Evolutionary conservation across 2,329 filamentous ascomycete species (phyloP).

Genomic region (Penicillium rolfsii): DNA sequence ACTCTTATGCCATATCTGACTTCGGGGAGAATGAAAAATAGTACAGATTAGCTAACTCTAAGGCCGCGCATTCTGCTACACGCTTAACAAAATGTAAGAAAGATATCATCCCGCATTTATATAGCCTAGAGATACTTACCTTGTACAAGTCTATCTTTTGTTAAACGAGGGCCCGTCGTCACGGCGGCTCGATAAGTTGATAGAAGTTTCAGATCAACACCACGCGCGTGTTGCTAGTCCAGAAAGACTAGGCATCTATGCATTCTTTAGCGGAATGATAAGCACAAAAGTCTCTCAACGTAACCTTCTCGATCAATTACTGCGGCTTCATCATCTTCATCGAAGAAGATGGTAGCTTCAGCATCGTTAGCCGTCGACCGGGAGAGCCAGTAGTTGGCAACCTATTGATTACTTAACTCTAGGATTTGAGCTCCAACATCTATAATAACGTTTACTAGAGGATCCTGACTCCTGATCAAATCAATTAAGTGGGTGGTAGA

Average conservation of each 20-base stretch:
- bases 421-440: conserved; percentile 2
- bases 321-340: not conserved
- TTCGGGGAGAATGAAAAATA: not conserved
- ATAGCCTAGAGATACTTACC: not conserved
- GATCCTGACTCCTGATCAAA: not conserved
- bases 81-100: not conserved
- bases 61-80: not conserved
- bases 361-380: not conserved
- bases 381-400: not conserved
- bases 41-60: conserved; percentile 1
- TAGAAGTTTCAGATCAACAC: not conserved
- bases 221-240: not conserved
- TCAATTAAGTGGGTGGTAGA: not conserved
- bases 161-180: not conserved
- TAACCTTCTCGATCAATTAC: not conserved
- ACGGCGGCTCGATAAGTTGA: not conserved
- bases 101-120: not conserved
- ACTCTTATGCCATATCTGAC: not conserved
- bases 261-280: not conserved
- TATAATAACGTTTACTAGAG: not conserved
- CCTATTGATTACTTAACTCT: not conserved
- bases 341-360: not conserved
- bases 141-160: not conserved
- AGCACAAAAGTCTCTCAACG: not conserved
- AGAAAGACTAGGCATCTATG: not conserved